These are phyloP conservation scores for Fusarium sp. DNA, from an alignment of 2,329 filamentous ascomycete genomes.

Conservation along the genomic window DNA sequence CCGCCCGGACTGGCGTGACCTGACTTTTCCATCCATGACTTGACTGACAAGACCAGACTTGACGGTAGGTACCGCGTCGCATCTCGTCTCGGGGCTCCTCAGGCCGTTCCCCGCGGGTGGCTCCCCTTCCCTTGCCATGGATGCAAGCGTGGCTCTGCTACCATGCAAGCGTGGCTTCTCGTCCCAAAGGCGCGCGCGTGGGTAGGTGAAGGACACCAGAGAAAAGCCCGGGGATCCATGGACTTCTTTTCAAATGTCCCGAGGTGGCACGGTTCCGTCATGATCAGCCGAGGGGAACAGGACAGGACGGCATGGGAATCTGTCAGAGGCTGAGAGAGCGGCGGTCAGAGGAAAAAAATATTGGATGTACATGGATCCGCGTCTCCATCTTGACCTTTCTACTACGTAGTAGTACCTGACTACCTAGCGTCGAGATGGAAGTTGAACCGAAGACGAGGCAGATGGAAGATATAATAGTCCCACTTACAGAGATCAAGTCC, in stretches of 20 bases:
- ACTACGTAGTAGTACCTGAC: background rate
- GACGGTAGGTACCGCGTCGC: slow-evolving; percentile 8
- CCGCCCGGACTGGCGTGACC: slow-evolving; percentile 21
- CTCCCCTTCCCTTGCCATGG: slow-evolving; percentile 22
- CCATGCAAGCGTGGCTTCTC: background rate
- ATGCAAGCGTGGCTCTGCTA: background rate
- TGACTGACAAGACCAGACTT: background rate
- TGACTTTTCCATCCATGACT: background rate
- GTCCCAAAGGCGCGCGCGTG: background rate
- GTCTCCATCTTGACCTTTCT: background rate
- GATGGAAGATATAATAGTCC: background rate
- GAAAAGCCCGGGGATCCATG: background rate
- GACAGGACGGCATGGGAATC: slow-evolving; percentile 12
- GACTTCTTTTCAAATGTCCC: slow-evolving; percentile 14
- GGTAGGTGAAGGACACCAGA: background rate
- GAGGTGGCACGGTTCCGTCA: slow-evolving; percentile 32
- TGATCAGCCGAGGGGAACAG: slow-evolving; percentile 38
- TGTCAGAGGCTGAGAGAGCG: background rate
- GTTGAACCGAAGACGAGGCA: slow-evolving; percentile 14
- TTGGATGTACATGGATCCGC: background rate
- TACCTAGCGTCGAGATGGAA: slow-evolving; percentile 23
- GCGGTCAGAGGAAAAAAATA: background rate
- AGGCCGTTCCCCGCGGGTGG: slow-evolving; percentile 35
- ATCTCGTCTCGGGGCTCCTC: slow-evolving; percentile 38
- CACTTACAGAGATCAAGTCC: background rate